Conservation (phyloP, 768 basidiomycete genomes). For the Scleroderma citrinum region DNA sequence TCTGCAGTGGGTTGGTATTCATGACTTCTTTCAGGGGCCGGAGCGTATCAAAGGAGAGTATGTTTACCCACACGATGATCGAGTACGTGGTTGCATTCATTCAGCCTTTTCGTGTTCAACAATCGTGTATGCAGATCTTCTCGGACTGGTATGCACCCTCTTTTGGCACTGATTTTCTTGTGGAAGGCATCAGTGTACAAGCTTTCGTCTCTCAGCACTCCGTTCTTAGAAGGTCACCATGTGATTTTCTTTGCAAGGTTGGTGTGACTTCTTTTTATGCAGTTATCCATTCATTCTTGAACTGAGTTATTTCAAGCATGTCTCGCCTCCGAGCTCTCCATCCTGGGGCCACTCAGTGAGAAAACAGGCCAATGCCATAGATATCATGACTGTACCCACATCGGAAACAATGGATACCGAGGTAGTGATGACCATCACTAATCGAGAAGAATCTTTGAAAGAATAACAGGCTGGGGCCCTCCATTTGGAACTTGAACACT, state of each 20-base stretch:
- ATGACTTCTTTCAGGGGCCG: conserved; percentile 46
- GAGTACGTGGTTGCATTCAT: conserved; percentile 38
- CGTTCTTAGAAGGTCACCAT: conserved; percentile 71
- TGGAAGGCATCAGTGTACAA: conserved; percentile 86
- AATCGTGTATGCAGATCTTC: conserved; percentile 38
- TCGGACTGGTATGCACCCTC: conserved; percentile 51
- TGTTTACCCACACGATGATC: conserved; percentile 76
- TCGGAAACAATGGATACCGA: conserved; percentile 59
- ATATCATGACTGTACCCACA: conserved; percentile 65
- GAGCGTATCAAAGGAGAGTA: conserved; percentile 85
- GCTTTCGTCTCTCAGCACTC: conserved; percentile 77
- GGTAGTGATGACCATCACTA: conserved; percentile 70
- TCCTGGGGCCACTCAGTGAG: conserved; percentile 71
- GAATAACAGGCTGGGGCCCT: too few relatives aligned
- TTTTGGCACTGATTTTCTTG: conserved; percentile 95
- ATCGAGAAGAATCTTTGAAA: too few relatives aligned
- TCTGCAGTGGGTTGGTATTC: background rate
- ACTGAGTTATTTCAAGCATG: conserved; percentile 71
- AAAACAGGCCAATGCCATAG: conserved; percentile 85
- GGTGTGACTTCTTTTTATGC: conserved; percentile 42
- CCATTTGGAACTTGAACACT: too few relatives aligned
- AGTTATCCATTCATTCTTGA: background rate
- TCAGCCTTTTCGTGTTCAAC: background rate
- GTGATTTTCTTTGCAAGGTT: conserved; percentile 76
- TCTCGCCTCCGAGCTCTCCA: conserved; percentile 73